Conservation (phyloP, 331 rosid species). For the Rhamnella rubrinervis region DNA sequence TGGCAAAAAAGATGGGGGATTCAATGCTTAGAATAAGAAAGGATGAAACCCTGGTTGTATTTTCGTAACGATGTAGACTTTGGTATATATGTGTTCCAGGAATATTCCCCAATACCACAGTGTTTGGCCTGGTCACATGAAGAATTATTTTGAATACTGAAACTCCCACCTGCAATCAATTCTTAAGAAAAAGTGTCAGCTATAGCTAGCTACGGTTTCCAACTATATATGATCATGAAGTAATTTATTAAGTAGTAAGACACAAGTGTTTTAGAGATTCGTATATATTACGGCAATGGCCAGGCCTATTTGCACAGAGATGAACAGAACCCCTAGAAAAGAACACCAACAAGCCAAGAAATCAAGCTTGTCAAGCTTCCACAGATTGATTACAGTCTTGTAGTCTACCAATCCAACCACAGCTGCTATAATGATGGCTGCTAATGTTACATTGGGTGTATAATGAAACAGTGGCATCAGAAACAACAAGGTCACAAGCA, state of each 20-base stretch:
- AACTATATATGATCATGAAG: too few species aligned
- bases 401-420: constrained; percentile 1
- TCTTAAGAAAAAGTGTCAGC: too few species aligned
- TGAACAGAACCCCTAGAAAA: constrained; percentile 4
- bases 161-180: constrained; percentile 7
- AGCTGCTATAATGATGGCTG: constrained; percentile 13
- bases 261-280: too few species aligned
- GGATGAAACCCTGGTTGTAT: constrained; percentile 3
- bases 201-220: too few species aligned
- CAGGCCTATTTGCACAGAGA: constrained; percentile 5
- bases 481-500: constrained; percentile 7
- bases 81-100: constrained; percentile 15
- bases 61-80: not conserved
- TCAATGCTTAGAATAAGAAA: constrained; percentile 14
- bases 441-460: constrained; percentile 9
- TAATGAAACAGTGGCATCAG: constrained; percentile 7
- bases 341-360: constrained; percentile 14
- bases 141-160: constrained; percentile 13
- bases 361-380: constrained; percentile 19
- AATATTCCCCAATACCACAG: constrained; percentile 12
- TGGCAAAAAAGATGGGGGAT: constrained; percentile 18
- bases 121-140: constrained; percentile 19
- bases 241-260: too few species aligned
- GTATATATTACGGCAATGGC: constrained; percentile 1
- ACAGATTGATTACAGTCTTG: not conserved